Percentiles rank a stretch among this genome's conserved stretches.
Conservation (phyloP, 2,329 filamentous ascomycete species). For the Parascedosporium putredinis region DNA sequence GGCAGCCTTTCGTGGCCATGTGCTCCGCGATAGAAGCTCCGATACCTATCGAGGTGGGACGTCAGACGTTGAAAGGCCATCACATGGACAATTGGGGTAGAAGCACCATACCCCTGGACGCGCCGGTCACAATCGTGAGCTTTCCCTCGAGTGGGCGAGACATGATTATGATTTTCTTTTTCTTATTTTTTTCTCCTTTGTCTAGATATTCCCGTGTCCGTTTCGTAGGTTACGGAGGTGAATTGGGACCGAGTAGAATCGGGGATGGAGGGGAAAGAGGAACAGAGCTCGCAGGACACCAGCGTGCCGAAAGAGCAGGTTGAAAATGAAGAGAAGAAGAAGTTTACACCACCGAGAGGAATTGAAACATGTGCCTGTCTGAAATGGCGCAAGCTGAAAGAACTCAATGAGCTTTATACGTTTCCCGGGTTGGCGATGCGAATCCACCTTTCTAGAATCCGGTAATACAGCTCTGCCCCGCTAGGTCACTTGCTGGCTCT, state of each 20-base stretch:
- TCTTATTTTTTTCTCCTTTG: too few species aligned
- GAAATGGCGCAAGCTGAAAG: too few species aligned
- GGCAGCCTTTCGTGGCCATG: constrained; percentile 60
- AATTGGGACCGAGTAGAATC: too few species aligned
- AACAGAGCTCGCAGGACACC: background rate
- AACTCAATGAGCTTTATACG: background rate
- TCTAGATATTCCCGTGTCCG: too few species aligned
- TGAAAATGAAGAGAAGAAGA: too few species aligned
- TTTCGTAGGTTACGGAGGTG: too few species aligned
- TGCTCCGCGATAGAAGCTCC: constrained; percentile 55
- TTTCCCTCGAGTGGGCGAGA: constrained; percentile 55
- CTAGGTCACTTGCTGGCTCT: background rate
- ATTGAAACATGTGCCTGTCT: too few species aligned
- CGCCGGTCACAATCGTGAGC: constrained; percentile 69
- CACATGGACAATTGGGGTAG: background rate
- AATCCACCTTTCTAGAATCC: background rate
- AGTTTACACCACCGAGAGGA: too few species aligned
- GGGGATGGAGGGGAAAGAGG: too few species aligned
- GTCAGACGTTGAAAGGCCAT: constrained; percentile 3
- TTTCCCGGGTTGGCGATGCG: background rate
- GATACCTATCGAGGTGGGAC: constrained; percentile 51
- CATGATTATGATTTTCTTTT: constrained; percentile 18
- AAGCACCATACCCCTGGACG: constrained; percentile 53
- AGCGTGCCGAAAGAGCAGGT: too few species aligned
- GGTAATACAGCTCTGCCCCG: constrained; percentile 3